Evolutionary conservation across 2,329 filamentous ascomycete species (phyloP).

Genomic region (Xylaria sp.): DNA sequence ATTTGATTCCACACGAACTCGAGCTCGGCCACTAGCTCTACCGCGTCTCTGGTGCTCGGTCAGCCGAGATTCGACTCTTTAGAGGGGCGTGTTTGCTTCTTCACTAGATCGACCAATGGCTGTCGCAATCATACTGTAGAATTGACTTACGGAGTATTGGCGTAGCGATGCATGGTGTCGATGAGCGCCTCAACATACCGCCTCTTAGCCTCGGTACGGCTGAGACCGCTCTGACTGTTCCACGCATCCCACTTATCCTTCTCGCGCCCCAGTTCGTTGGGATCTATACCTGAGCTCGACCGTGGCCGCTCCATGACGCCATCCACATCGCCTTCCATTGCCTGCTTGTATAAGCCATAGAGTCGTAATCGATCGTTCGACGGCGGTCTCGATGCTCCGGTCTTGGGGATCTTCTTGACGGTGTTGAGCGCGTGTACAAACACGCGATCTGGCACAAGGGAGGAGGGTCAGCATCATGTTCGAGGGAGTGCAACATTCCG

Average conservation of each 20-base stretch:
- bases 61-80: conserved; percentile 18
- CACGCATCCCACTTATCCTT: conserved; percentile 91
- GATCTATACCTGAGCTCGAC: conserved; percentile 57
- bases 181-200: conserved; percentile 94
- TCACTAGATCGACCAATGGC: background rate
- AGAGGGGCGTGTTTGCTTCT: background rate
- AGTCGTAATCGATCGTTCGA: conserved; percentile 86
- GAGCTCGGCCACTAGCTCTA: conserved; percentile 90
- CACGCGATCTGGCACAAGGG: conserved; percentile 78
- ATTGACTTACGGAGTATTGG: conserved; percentile 76
- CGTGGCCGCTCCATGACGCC: conserved; percentile 89
- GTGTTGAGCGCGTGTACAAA: conserved; percentile 99
- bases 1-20: conserved; percentile 99
- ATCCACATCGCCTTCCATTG: conserved; percentile 97
- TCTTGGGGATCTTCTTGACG: conserved; percentile 96
- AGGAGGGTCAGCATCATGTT: conserved; percentile 23
- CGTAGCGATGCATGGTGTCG: conserved; percentile 96
- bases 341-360: conserved; percentile 98
- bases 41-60: conserved; percentile 70
- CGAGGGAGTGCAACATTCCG: no score
- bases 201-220: conserved; percentile 91
- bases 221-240: conserved; percentile 86
- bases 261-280: conserved; percentile 68
- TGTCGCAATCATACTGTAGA: background rate
- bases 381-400: conserved; percentile 88